Percentiles rank a stretch among this genome's conserved stretches.
These are phyloP conservation scores for Vicia faba DNA, from an alignment of 306 rosid genomes.

Conservation along the genomic window DNA sequence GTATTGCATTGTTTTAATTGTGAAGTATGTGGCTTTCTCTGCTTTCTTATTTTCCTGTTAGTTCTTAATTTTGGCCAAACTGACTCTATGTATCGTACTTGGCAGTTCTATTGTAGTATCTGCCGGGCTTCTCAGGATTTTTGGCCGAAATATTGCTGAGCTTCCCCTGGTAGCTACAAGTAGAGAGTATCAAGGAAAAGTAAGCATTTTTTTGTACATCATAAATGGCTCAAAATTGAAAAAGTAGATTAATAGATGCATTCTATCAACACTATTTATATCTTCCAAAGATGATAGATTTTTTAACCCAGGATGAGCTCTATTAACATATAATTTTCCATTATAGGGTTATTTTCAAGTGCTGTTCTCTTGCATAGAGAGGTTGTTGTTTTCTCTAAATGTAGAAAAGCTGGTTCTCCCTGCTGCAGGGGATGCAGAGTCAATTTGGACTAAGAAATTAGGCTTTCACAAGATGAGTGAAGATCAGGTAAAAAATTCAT, in stretches of 20 bases:
- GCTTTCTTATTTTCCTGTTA: constrained; percentile 14
- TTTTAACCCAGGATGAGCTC: constrained; percentile 23
- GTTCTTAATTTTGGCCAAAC: constrained; percentile 23
- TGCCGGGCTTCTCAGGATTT: constrained; percentile 93
- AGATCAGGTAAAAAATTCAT: constrained; percentile 67
- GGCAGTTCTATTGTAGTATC: constrained; percentile 88
- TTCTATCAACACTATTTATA: neutral
- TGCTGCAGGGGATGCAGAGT: constrained; percentile 97
- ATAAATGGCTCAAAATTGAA: neutral
- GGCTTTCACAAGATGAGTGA: constrained; percentile 90
- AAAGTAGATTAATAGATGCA: constrained; percentile 20
- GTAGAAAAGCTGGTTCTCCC: constrained; percentile 96
- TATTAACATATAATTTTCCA: constrained; percentile 25
- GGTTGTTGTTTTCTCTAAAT: constrained; percentile 69
- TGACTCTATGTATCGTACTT: constrained; percentile 35
- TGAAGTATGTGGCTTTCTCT: constrained; percentile 62
- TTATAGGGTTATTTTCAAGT: constrained; percentile 97
- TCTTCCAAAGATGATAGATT: constrained; percentile 21
- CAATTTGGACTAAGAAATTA: constrained; percentile 92
- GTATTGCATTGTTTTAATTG: constrained; percentile 92
- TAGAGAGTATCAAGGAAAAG: constrained; percentile 95
- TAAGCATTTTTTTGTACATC: constrained; percentile 42
- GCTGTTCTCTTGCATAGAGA: constrained; percentile 84
- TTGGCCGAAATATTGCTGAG: constrained; percentile 90
- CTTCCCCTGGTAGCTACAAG: constrained; percentile 98